Base-by-base conservation (phyloP, 495 filamentous ascomycete genomes). In the Lophiotrema nucula region DNA sequence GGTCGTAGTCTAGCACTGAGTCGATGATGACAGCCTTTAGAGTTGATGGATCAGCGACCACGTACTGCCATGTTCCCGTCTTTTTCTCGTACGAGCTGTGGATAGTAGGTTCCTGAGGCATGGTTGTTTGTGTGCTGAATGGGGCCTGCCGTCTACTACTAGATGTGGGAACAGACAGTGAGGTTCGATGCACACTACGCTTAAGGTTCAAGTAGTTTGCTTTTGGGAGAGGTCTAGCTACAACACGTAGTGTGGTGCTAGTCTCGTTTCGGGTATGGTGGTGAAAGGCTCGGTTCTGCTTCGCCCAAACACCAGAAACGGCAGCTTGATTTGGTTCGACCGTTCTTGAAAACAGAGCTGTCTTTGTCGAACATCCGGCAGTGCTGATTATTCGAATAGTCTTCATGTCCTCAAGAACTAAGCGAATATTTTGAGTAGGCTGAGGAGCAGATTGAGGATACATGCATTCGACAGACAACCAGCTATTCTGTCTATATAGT, bases 11-110 rank as follows among this genome's bases (percentile, higher is more conserved):
- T 13, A 86, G 72, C 2, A 85, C 83, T 1, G 81, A 71, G 63
- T 85, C 83, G 53, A 86, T 83, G 53, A 86, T 79, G 39, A 73
- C 74, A 23, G 81, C 78, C 0, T 60, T 19, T 2, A 51, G 55
- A 11, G 80, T 81, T 12, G 65, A 45, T 0, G 79, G 75, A 60
- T 81, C 79, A 3, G 75, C 78, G 2, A 85, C 73, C n/a, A 86
- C 62, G 62, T 83, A 85, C 57, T 85, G 82, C 79, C 79, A 85
- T 41, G 82, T 85, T n/a, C 73, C 68, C 0, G 80, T 79, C 10
- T 58, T 60, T 0, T 53, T 22, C 44, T 82, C 79, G 57, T 75
- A 79, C 6, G 76, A 21, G 38, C 54, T 47, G 65, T 79, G 71
- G 22, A 81, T 71, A 1, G 37, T 46, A 11, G 62, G 46, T 45